phyloP scores from a whole-genome alignment of 2,329 filamentous ascomycete species.

The Leptographium flavum region DNA sequence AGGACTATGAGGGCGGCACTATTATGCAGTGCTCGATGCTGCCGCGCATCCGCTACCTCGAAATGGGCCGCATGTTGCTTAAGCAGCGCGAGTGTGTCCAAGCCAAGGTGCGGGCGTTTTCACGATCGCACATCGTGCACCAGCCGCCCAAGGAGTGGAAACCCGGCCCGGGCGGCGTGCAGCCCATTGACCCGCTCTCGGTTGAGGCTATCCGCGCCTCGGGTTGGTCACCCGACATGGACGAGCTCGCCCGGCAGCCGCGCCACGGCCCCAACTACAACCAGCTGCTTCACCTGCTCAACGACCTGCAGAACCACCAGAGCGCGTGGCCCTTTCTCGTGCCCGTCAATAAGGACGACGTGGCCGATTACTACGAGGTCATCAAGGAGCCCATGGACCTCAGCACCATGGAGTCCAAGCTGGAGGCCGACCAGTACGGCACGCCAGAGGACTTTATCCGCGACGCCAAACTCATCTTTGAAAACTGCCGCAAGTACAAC shows the following conservation, averaged over 20 bases:
- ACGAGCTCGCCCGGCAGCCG: constrained; percentile 85
- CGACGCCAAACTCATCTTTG: constrained; percentile 79
- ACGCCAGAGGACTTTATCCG: constrained; percentile 85
- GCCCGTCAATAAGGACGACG: constrained; percentile 89
- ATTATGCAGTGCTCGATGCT: constrained; percentile 99
- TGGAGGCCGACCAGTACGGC: constrained; percentile 84
- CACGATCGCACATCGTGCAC: constrained; percentile 77
- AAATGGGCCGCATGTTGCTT: constrained; percentile 81
- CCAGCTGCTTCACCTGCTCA: constrained; percentile 80
- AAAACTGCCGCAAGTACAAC: constrained; percentile 94
- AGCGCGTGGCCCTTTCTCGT: constrained; percentile 90
- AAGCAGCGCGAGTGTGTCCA: constrained; percentile 95
- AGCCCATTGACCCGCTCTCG: constrained; percentile 67
- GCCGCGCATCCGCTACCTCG: constrained; percentile 84
- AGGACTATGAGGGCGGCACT: constrained; percentile 96
- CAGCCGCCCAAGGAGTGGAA: constrained; percentile 76
- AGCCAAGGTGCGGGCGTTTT: constrained; percentile 87
- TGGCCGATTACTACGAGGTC: constrained; percentile 97
- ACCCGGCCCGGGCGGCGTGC: constrained; percentile 39
- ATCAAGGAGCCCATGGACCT: constrained; percentile 98
- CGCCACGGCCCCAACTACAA: constrained; percentile 95
- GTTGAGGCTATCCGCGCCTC: constrained; percentile 83
- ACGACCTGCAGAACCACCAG: constrained; percentile 87
- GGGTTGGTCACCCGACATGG: constrained; percentile 96
- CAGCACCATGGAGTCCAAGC: constrained; percentile 86